Base-by-base conservation (phyloP, 2,329 filamentous ascomycete genomes). In the Colletotrichum plurivorum region DNA sequence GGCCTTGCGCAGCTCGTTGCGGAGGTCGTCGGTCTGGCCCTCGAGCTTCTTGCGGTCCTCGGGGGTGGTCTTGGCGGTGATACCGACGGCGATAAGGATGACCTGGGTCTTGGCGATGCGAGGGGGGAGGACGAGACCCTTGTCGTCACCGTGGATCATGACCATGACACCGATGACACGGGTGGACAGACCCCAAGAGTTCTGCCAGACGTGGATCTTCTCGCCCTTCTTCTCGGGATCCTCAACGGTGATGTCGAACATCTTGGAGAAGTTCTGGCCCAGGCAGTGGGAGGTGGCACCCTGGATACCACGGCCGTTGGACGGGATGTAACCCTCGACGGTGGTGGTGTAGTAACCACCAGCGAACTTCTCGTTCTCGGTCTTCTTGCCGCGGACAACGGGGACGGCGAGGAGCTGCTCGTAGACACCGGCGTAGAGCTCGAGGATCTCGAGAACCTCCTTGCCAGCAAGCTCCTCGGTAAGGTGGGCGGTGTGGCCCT, bases 91-190 rank as follows among this genome's bases (percentile, higher is more conserved):
- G 65, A 99, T 92, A 71, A 99, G 88, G 73, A 98, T 88, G 52
- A 91, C 89, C 82, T 99, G 96, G 71, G 91, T 87, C 82, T 95
- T 94, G 72, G 95, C 92, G 60, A 98, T 93, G 64, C 94, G 90
- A 48, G 96, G 96, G 78, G 96, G 96, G 60, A 98, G 90, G 71
- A 98, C 94, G 18, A 99, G 88, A 72, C 96, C 96, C 82, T 95
- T 95, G 84, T 99, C 93, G 79, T 99, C 96, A 76, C 94, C 92
- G 83, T 99, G 96, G 70, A 97, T 94, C 90, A 99, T 96, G 77
- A 98, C 93, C 95, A 98, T 98, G 80, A 98, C 94, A 84, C 96
- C 97, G 73, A 99, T 97, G 66, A 95, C 94, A 79, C 96, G 94
- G 63, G 96, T 99, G 1, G 95, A 98, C 70, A 99, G 89, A 82